These are phyloP conservation scores for Cyberlindnera samutprakarnensis DNA, from an alignment of 805 yeast genomes.

Conservation along the genomic window DNA sequence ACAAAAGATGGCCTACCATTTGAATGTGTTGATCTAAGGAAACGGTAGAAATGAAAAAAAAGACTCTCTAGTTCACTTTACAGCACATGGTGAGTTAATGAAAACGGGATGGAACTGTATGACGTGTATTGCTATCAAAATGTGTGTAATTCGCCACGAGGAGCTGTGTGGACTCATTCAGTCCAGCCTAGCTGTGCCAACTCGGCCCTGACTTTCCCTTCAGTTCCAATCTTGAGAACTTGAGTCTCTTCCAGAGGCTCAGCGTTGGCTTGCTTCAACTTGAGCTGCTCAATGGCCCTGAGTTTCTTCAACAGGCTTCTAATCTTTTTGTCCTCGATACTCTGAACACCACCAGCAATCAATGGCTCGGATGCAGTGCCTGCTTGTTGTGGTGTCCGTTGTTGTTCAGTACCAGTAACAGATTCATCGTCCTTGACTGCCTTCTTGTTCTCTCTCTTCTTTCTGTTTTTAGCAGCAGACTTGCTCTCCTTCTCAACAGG, in stretches of 20 bases:
- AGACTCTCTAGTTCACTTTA: no score
- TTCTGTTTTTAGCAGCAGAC: slow-evolving; percentile 65
- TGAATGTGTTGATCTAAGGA: slow-evolving; percentile 40
- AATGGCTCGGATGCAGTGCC: slow-evolving; percentile 14
- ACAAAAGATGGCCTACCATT: slow-evolving; percentile 39
- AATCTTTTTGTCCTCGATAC: slow-evolving; percentile 87
- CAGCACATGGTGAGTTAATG: no score
- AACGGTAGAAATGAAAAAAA: no score
- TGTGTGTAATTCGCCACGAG: no score
- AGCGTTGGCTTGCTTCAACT: slow-evolving; percentile 75
- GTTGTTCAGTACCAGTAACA: slow-evolving; percentile 13
- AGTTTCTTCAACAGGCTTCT: slow-evolving; percentile 86
- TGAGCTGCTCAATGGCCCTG: slow-evolving; percentile 89
- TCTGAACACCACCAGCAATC: slow-evolving; percentile 54
- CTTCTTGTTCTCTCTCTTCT: slow-evolving; percentile 62
- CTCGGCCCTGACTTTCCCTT: slow-evolving; percentile 70
- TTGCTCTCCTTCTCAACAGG: slow-evolving; percentile 43
- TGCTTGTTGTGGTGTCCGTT: slow-evolving; percentile 5
- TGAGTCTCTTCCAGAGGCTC: slow-evolving; percentile 92
- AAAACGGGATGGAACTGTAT: no score
- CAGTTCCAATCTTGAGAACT: slow-evolving; percentile 80
- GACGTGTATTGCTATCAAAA: no score
- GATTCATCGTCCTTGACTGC: slow-evolving; percentile 14
- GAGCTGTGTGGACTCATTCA: slow-evolving; percentile 26
- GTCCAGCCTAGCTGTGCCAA: slow-evolving; percentile 71